Conservation (phyloP, 2,329 filamentous ascomycete genomes). For the Hypoxylon sp. region DNA sequence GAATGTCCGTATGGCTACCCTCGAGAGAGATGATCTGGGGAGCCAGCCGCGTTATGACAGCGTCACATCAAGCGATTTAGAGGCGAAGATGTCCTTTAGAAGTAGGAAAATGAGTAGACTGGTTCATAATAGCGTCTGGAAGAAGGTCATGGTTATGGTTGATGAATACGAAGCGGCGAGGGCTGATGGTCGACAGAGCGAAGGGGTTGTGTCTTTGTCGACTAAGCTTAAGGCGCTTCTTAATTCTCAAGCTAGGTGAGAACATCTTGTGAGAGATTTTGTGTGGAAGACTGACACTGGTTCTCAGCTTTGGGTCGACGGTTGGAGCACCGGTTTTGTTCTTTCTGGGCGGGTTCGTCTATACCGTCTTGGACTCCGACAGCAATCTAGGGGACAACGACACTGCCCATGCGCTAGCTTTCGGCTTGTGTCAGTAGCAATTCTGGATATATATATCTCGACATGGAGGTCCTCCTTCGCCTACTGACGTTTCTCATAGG, state of each 20-base stretch:
- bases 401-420: conserved; percentile 53
- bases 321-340: conserved; percentile 53
- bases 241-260: conserved; percentile 52
- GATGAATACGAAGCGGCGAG: conserved; percentile 49
- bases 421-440: conserved; percentile 54
- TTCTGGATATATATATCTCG: too few relatives aligned
- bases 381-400: conserved; percentile 53
- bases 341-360: conserved; percentile 53
- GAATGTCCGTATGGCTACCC: conserved; percentile 53
- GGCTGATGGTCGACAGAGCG: not conserved
- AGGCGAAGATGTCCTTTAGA: conserved; percentile 18
- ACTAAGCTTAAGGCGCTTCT: conserved; percentile 51
- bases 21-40: conserved; percentile 35
- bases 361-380: conserved; percentile 52
- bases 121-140: conserved; percentile 52
- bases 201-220: conserved; percentile 47
- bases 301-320: conserved; percentile 51
- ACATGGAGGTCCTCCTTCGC: not conserved
- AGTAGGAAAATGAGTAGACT: conserved; percentile 32
- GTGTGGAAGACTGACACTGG: conserved; percentile 5
- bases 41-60: conserved; percentile 31
- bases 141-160: conserved; percentile 51
- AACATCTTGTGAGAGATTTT: not conserved
- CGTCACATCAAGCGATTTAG: conserved; percentile 23
- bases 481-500: conserved; percentile 42